Evolutionary conservation across 2,329 filamentous ascomycete genomes (phyloP).

Genomic region (Harringtonia aguacate): DNA sequence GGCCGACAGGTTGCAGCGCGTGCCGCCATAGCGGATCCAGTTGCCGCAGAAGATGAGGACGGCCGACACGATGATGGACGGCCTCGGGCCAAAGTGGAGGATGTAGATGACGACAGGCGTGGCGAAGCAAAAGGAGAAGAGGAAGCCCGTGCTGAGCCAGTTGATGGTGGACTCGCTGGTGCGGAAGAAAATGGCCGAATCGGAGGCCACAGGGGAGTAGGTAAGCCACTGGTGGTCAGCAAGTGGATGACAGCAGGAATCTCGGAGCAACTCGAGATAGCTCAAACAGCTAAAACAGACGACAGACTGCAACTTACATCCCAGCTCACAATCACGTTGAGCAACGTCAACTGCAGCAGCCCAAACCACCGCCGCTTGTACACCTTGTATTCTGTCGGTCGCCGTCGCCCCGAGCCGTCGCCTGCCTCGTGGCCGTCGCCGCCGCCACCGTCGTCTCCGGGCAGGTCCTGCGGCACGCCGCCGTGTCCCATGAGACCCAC

Average conservation of each 20-base stretch:
- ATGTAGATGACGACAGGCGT: conserved; percentile 66
- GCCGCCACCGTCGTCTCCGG: neutral
- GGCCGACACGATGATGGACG: conserved; percentile 63
- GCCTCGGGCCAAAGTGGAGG: conserved; percentile 70
- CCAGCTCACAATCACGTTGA: conserved; percentile 94
- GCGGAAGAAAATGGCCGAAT: conserved; percentile 63
- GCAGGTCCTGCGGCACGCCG: too few species aligned
- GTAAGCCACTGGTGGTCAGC: conserved; percentile 64
- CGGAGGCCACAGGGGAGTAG: conserved; percentile 71
- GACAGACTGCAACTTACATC: conserved; percentile 53
- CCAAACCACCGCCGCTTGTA: conserved; percentile 91
- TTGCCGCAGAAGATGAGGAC: conserved; percentile 70
- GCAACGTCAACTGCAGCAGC: conserved; percentile 66
- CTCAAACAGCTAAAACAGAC: neutral
- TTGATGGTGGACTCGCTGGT: conserved; percentile 72
- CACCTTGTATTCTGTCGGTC: conserved; percentile 16
- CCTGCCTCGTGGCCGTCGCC: neutral
- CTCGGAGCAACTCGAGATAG: neutral
- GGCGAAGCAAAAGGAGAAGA: conserved; percentile 70
- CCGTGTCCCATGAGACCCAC: too few species aligned
- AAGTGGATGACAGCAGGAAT: neutral
- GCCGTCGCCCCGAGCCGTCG: conserved; percentile 1
- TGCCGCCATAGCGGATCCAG: conserved; percentile 81
- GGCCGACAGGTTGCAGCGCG: conserved; percentile 21
- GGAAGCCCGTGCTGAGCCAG: conserved; percentile 81